A percentile compares a stretch with the other conserved stretches of the same genome.
Evolutionary conservation across 495 filamentous ascomycete genomes (phyloP).

Genomic region (Penicillium manginii): DNA sequence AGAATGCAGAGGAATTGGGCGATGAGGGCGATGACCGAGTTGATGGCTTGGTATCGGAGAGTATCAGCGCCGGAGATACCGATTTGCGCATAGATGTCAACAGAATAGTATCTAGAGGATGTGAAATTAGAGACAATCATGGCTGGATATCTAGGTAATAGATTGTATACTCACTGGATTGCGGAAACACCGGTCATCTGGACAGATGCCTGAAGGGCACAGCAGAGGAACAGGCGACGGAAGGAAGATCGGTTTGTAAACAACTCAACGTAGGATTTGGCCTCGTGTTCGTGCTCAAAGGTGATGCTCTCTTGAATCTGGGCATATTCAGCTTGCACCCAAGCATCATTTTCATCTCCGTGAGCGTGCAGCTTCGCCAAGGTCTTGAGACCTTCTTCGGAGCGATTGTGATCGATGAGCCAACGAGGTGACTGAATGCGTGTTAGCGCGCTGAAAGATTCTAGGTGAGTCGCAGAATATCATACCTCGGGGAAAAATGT

Average conservation of each 20-base stretch:
- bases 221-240: constrained; percentile 69
- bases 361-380: constrained; percentile 54
- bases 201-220: constrained; percentile 66
- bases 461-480: background rate
- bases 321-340: constrained; percentile 48
- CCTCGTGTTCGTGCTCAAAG: constrained; percentile 62
- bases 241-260: constrained; percentile 67
- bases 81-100: constrained; percentile 68
- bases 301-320: constrained; percentile 47
- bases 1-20: constrained; percentile 69
- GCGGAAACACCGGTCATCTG: constrained; percentile 77
- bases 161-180: constrained; percentile 54
- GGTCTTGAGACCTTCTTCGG: constrained; percentile 54
- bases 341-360: constrained; percentile 46
- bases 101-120: constrained; percentile 62
- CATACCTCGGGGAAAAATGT: constrained; percentile 54
- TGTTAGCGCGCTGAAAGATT: background rate
- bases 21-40: constrained; percentile 66
- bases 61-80: constrained; percentile 66
- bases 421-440: constrained; percentile 54
- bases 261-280: constrained; percentile 69
- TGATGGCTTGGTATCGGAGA: constrained; percentile 73
- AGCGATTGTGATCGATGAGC: constrained; percentile 52
- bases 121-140: constrained; percentile 3
- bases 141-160: background rate